These are phyloP conservation scores for Fraxinus nigra DNA, from an alignment of 305 asterid species.

Conservation along the genomic window DNA sequence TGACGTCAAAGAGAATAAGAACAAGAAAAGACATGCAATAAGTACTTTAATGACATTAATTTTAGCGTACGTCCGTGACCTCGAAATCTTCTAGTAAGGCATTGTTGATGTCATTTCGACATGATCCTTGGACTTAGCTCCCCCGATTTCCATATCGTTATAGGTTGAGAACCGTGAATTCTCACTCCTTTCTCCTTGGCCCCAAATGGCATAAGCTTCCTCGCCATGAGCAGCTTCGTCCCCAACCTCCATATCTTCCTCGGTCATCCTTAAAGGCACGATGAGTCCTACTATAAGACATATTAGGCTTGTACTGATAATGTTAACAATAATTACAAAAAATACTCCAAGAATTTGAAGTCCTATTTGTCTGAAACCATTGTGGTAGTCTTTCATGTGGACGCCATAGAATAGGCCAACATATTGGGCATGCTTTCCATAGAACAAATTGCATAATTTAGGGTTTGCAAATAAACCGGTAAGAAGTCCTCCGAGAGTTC, in stretches of 20 bases:
- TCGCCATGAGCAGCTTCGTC: constrained; percentile 76
- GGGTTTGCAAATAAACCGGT: constrained; percentile 67
- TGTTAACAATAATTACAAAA: constrained; percentile 35
- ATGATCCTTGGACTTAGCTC: constrained; percentile 28
- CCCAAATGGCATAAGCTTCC: constrained; percentile 72
- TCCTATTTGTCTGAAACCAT: constrained; percentile 55
- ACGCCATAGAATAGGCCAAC: constrained; percentile 58
- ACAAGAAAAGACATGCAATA: not conserved
- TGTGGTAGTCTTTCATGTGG: constrained; percentile 28
- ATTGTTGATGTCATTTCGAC: constrained; percentile 36
- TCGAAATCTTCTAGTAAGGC: not conserved
- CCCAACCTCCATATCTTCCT: constrained; percentile 61
- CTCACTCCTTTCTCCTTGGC: constrained; percentile 57
- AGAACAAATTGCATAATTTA: constrained; percentile 45
- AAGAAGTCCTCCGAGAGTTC: constrained; percentile 57
- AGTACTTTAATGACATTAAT: not conserved
- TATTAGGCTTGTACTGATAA: constrained; percentile 48
- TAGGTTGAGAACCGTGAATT: constrained; percentile 40
- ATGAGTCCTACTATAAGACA: constrained; percentile 40
- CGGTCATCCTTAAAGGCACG: constrained; percentile 60
- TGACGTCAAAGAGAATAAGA: not conserved
- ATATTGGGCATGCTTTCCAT: constrained; percentile 28
- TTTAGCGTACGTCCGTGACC: not conserved
- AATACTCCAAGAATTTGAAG: constrained; percentile 45
- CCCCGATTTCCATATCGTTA: constrained; percentile 38